A percentile compares a stretch with the other conserved stretches of the same genome.
phyloP scores from a whole-genome alignment of 1,284 basidiomycete species.

The Psilocybe mexicana region DNA sequence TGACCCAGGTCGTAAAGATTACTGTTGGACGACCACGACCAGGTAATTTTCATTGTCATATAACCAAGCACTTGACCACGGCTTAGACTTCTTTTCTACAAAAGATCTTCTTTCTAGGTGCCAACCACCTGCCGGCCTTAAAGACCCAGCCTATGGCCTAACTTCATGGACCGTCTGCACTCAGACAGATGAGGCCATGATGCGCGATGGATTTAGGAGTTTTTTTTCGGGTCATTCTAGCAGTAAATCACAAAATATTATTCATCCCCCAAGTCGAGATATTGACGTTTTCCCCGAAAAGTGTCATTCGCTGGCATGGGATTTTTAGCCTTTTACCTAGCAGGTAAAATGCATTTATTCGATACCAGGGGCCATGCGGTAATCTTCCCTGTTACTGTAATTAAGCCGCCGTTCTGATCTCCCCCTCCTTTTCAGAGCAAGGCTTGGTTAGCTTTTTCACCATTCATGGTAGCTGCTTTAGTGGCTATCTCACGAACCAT shows the following conservation, averaged over 20 bases:
- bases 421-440: constrained; percentile 53
- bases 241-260: constrained; percentile 42
- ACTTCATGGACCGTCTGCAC: constrained; percentile 82
- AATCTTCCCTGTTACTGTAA: constrained; percentile 27
- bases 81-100: background rate
- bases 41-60: constrained; percentile 41
- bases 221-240: constrained; percentile 95
- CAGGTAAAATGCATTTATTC: constrained; percentile 91
- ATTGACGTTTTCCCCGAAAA: constrained; percentile 30
- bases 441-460: constrained; percentile 81
- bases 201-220: constrained; percentile 89
- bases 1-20: constrained; percentile 87
- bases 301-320: constrained; percentile 93
- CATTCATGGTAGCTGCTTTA: constrained; percentile 78
- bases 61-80: background rate
- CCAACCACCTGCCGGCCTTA: constrained; percentile 64
- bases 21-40: constrained; percentile 90
- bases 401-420: constrained; percentile 1
- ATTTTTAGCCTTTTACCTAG: constrained; percentile 86
- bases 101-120: constrained; percentile 83
- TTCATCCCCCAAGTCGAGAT: background rate
- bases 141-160: constrained; percentile 75
- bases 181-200: constrained; percentile 53
- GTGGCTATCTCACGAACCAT: constrained; percentile 92
- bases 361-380: constrained; percentile 81